Evolutionary conservation across 495 filamentous ascomycete genomes (phyloP), one percentile per base, ranked within the genome.

Genomic region (Aspergillus cavernicola): DNA sequence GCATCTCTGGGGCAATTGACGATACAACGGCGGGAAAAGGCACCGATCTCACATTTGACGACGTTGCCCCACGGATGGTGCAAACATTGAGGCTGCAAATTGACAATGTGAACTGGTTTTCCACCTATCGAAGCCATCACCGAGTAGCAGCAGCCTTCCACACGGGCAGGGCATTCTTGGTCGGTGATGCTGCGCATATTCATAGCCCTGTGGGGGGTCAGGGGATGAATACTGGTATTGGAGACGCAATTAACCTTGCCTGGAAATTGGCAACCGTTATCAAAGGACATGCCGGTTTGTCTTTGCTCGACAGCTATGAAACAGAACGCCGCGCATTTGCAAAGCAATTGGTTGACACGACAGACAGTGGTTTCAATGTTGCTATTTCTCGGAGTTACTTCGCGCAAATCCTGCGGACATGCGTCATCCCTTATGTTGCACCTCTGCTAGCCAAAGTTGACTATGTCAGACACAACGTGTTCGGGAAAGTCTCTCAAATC

Each of bases 181-280:
- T 66, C 18, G 70, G 70, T 0, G 70, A 73, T 42, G 78, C 82
- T 5, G 80, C 79, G 3, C 83, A 86, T 54, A 80, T 77, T 24
- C 79, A 83, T 58, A 78, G 73, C 29, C 80, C 81, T 0, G 74
- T 72, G 0, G 80, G 78, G 0, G 82, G 77, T 1, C 81, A 82
- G 46, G 83, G 83, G 3, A 78, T 85, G 73, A 86, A 86, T 56
- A 78, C 77, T 0, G 81, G 83, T 0, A 78, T 85, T 22, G 74
- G 79, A 33, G 82, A 85, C 45, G 71, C 80, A 0, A 67, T 82
- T 31, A 83, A 84, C 45, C 69, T 85, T 0, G 77, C 73, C 8
- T 86, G 83, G 83, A 80, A 78, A 42, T 48, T 78, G 1, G 62
- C 69, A 3, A 72, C 74, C 15, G 76, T 79, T 6, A 58, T 78